phyloP scores from a whole-genome alignment of 1,139 yeast genomes.

The Debaryomyces robertsiae region DNA sequence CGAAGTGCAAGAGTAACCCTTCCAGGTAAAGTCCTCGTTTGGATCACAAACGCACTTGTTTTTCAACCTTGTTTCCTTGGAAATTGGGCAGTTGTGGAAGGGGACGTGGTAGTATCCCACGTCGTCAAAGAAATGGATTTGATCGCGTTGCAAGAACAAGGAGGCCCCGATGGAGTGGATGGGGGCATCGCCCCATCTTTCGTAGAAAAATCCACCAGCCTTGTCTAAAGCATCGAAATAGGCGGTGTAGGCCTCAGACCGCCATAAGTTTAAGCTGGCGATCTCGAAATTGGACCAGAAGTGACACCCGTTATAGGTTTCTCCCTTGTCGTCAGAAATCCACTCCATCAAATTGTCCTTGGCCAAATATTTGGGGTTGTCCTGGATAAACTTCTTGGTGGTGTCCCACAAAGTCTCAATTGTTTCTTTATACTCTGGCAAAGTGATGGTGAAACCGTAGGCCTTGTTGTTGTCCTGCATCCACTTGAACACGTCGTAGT shows the following conservation, averaged over 20 bases:
- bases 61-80: constrained; percentile 49
- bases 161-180: constrained; percentile 88
- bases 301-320: constrained; percentile 75
- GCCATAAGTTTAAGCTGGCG: constrained; percentile 74
- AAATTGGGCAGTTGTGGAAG: constrained; percentile 76
- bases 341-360: constrained; percentile 72
- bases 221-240: constrained; percentile 74
- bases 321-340: constrained; percentile 69
- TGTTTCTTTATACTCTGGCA: constrained; percentile 81
- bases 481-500: constrained; percentile 78
- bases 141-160: constrained; percentile 63
- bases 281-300: constrained; percentile 90
- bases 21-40: constrained; percentile 79
- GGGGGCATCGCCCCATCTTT: constrained; percentile 95
- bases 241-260: constrained; percentile 65
- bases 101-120: constrained; percentile 83
- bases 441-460: constrained; percentile 79
- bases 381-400: constrained; percentile 65
- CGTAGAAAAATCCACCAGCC: constrained; percentile 87
- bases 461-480: constrained; percentile 74
- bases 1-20: constrained; percentile 81
- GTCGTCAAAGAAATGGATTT: constrained; percentile 78
- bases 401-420: constrained; percentile 83
- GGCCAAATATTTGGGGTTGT: constrained; percentile 65
- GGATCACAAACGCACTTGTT: constrained; percentile 77